Percentiles rank a stretch among this genome's conserved stretches.
These are phyloP conservation scores for Tephrocybe sp. DNA, from an alignment of 768 basidiomycete genomes.

Conservation along the genomic window DNA sequence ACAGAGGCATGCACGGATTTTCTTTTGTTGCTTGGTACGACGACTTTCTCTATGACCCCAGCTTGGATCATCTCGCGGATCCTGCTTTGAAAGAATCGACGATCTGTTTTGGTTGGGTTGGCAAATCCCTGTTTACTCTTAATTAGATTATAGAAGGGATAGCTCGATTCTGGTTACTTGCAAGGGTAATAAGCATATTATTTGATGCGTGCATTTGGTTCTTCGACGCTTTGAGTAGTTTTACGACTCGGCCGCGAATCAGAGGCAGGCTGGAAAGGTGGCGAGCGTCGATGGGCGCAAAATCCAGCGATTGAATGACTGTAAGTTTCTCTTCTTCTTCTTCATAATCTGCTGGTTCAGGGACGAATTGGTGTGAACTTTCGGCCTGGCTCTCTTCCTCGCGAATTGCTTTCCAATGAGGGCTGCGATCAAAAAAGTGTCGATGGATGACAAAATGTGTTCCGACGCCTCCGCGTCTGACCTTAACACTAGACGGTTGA, in stretches of 20 bases:
- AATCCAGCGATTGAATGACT: constrained; percentile 38
- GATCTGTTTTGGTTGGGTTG: constrained; percentile 71
- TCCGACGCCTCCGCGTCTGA: constrained; percentile 73
- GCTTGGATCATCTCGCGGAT: constrained; percentile 71
- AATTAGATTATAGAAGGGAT: neutral
- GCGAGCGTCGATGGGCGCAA: constrained; percentile 74
- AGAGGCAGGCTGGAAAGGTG: constrained; percentile 76
- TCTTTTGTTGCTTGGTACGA: constrained; percentile 58
- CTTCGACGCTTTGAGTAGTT: constrained; percentile 66
- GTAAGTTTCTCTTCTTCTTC: constrained; percentile 35
- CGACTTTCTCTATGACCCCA: constrained; percentile 71
- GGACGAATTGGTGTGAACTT: constrained; percentile 20
- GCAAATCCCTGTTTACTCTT: constrained; percentile 57
- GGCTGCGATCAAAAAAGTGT: constrained; percentile 76
- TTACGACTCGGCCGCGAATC: constrained; percentile 67
- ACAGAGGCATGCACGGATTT: constrained; percentile 44
- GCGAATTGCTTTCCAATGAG: constrained; percentile 74
- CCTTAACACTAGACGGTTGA: constrained; percentile 61
- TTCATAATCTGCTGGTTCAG: constrained; percentile 21
- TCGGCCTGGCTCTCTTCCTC: constrained; percentile 63
- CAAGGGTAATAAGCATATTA: constrained; percentile 76
- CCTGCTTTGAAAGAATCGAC: constrained; percentile 79
- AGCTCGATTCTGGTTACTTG: constrained; percentile 31
- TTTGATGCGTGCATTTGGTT: constrained; percentile 70
- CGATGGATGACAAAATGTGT: constrained; percentile 79